phyloP scores from a whole-genome alignment of 306 rosid species.

The Abrus precatorius region DNA sequence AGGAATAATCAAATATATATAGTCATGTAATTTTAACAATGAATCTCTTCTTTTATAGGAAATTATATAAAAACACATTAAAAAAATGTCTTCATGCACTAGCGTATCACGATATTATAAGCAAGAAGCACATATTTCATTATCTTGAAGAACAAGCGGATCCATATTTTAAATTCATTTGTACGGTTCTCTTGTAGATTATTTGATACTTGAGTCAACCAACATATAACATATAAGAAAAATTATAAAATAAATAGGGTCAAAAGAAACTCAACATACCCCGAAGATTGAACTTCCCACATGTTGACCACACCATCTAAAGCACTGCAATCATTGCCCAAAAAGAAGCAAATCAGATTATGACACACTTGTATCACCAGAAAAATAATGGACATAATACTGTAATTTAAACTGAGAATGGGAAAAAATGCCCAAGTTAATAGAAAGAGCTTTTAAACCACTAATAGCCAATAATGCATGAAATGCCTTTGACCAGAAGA shows the following conservation, averaged over 20 bases:
- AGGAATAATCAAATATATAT: neutral
- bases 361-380: neutral
- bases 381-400: neutral
- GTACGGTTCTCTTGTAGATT: neutral
- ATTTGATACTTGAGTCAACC: constrained; percentile 5
- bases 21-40: neutral
- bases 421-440: neutral
- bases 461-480: neutral
- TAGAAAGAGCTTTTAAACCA: neutral
- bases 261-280: constrained; percentile 56
- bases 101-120: neutral
- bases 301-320: constrained; percentile 84
- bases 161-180: neutral
- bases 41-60: neutral
- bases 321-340: constrained; percentile 68
- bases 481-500: neutral
- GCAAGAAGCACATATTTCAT: neutral
- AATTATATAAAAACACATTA: neutral
- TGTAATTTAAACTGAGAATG: neutral
- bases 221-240: neutral
- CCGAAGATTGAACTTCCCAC: constrained; percentile 74
- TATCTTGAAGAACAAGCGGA: neutral
- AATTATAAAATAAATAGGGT: neutral
- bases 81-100: neutral
- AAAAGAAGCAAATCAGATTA: constrained; percentile 42